A percentile compares a stretch with the other conserved stretches of the same genome.
Conservation (phyloP, 768 basidiomycete genomes). For the Lentinula sp. region DNA sequence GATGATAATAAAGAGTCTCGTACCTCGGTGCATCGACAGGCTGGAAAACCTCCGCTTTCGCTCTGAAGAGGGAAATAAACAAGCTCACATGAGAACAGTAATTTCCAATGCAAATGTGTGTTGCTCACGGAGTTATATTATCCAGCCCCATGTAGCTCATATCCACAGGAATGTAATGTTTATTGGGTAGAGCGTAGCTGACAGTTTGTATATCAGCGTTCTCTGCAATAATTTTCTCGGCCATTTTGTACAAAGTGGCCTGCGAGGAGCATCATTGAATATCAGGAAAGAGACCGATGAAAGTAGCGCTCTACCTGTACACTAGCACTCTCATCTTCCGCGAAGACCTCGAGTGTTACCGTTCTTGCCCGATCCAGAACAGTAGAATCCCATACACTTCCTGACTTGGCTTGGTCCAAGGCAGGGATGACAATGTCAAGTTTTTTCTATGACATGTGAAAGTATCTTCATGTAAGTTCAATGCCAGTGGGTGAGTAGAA, state of each 20-base stretch:
- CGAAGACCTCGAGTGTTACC: conserved; percentile 76
- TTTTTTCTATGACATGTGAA: conserved; percentile 22
- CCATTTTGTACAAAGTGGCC: conserved; percentile 94
- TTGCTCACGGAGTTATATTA: conserved; percentile 58
- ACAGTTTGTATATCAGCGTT: conserved; percentile 55
- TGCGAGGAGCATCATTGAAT: conserved; percentile 20
- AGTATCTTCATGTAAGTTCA: background rate
- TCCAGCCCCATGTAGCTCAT: conserved; percentile 70
- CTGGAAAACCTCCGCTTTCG: conserved; percentile 79
- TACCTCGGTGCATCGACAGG: conserved; percentile 85
- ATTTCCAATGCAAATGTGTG: conserved; percentile 4
- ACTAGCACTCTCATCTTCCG: conserved; percentile 83
- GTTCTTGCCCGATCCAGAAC: conserved; percentile 49
- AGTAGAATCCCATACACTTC: conserved; percentile 55
- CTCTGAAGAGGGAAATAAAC: conserved; percentile 28
- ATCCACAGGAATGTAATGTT: conserved; percentile 89
- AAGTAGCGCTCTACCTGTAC: conserved; percentile 60
- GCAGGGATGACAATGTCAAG: conserved; percentile 41
- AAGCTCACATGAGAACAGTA: background rate
- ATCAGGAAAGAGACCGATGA: background rate
- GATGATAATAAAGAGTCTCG: conserved; percentile 20
- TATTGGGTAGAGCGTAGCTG: conserved; percentile 81
- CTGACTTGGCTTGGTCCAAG: conserved; percentile 27
- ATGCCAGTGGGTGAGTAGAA: background rate
- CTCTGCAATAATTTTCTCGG: conserved; percentile 60